Evolutionary conservation across 495 filamentous ascomycete species (phyloP).

Genomic region (Pseudotulostoma volvatum): DNA sequence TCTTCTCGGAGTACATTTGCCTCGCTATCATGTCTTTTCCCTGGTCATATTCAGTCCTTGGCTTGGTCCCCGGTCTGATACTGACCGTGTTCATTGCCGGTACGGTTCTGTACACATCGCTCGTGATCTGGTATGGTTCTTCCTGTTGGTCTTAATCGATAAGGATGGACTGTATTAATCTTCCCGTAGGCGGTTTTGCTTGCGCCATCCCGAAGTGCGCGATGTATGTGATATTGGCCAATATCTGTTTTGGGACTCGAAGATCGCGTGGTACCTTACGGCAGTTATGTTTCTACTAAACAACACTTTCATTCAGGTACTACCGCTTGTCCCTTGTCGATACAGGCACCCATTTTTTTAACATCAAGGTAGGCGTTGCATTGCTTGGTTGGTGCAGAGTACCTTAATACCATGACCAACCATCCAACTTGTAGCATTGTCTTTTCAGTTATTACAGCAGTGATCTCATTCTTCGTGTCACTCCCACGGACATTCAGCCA

Average conservation of each 20-base stretch:
- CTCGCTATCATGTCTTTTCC: conserved; percentile 90
- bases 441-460: conserved; percentile 50
- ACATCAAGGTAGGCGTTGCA: conserved; percentile 42
- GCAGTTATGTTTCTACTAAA: conserved; percentile 81
- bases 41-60: conserved; percentile 73
- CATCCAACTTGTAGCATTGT: conserved; percentile 52
- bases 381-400: conserved; percentile 62
- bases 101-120: conserved; percentile 70
- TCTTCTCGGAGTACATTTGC: conserved; percentile 88
- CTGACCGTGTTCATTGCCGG: conserved; percentile 59
- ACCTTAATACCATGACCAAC: conserved; percentile 67
- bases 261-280: conserved; percentile 67
- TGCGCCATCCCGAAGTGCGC: conserved; percentile 71
- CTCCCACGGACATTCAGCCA: conserved; percentile 67
- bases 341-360: too few relatives aligned
- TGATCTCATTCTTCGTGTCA: conserved; percentile 59
- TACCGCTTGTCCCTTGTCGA: conserved; percentile 3
- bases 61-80: conserved; percentile 74
- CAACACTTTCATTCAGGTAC: conserved; percentile 71
- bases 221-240: conserved; percentile 88
- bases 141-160: not conserved
- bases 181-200: conserved; percentile 52
- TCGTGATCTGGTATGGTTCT: conserved; percentile 50
- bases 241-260: conserved; percentile 67
- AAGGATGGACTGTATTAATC: conserved; percentile 3